phyloP scores from a whole-genome alignment of 2,329 filamentous ascomycete species.

The Aspergillus neotritici region DNA sequence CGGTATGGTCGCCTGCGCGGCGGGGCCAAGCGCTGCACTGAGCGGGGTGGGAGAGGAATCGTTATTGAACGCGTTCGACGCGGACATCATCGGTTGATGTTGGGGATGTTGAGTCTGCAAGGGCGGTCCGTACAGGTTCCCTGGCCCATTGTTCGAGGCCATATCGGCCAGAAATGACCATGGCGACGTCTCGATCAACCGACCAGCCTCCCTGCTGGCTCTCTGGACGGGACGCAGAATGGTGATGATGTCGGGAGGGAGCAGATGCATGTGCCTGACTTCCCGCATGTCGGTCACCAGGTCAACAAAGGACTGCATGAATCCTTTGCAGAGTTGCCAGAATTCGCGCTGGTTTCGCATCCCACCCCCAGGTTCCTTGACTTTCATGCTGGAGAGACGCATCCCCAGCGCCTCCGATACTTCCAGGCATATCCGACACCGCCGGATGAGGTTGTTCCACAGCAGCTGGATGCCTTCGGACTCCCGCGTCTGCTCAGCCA shows the following conservation, averaged over 20 bases:
- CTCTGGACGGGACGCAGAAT: slow-evolving; percentile 76
- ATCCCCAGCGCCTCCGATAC: slow-evolving; percentile 67
- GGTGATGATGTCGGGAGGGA: slow-evolving; percentile 62
- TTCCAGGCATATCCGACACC: slow-evolving; percentile 64
- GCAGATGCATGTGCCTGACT: slow-evolving; percentile 43
- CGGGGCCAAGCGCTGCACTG: slow-evolving; percentile 81
- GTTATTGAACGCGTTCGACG: slow-evolving; percentile 19
- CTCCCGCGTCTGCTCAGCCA: slow-evolving; percentile 55
- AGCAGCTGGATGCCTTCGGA: slow-evolving; percentile 57
- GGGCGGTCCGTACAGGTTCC: slow-evolving; percentile 32
- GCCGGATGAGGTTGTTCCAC: slow-evolving; percentile 66
- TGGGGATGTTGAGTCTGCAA: slow-evolving; percentile 29
- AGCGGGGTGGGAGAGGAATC: slow-evolving; percentile 74
- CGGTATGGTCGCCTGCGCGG: slow-evolving; percentile 82
- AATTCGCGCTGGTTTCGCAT: slow-evolving; percentile 54
- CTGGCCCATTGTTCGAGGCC: slow-evolving; percentile 27
- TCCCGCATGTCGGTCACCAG: slow-evolving; percentile 44
- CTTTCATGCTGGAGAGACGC: slow-evolving; percentile 70
- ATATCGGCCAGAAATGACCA: slow-evolving; percentile 53
- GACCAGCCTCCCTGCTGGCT: slow-evolving; percentile 72
- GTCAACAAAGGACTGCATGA: slow-evolving; percentile 46
- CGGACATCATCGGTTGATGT: slow-evolving; percentile 28
- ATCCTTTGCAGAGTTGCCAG: slow-evolving; percentile 63
- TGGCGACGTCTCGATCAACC: slow-evolving; percentile 62
- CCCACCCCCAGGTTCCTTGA: slow-evolving; percentile 74